Base-by-base conservation (phyloP, 805 yeast genomes). In the Spathaspora boniae region DNA sequence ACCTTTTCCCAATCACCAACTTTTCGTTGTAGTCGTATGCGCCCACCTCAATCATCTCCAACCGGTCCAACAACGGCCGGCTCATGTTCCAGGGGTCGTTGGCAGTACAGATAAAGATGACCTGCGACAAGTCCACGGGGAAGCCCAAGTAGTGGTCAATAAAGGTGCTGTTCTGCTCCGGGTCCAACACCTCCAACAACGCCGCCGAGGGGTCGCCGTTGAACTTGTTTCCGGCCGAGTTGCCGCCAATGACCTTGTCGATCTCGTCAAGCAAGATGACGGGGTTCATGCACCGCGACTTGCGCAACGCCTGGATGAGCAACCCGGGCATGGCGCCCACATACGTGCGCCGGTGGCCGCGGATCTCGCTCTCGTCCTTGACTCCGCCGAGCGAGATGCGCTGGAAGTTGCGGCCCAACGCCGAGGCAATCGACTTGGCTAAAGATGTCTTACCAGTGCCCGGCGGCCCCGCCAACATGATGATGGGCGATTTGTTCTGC, bases 161-260 rank as follows among this genome's bases (percentile, higher is more conserved):
- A 58, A 86, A 87, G 21, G 76, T 67, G 23, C 65, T 59, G 57
- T 87, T 87, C 53, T 87, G 96, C 54, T 87, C 96, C 0, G 96
- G 96, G 51, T 87, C 96, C 41, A 87, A 68, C 1, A 87, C 89
- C 56, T 87, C 96, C 41, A 87, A 68, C 47, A 87, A 66, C 0
- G 95, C 96, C 23, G 95, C 94, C 12, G 88, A 82, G 1, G 96
- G 95, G 50, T 87, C 95, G 7, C 96, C 96, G 47, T 80, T 80
- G 26, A 73, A 60, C 43, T 68, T 65, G 31, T 58, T 60, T 3
- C 55, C 62, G 16, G 68, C 65, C 34, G 58, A 61, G 21, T 61
- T 56, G 15, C 77, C 78, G 21, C 82, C 82, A 40, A 76, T 65
- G 4, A 84, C 74, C 55, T 87, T 87, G 58, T 87, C 96, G 41